Evolutionary conservation across 2,329 filamentous ascomycete species (phyloP).

Genomic region (Fusarium sambucinum): DNA sequence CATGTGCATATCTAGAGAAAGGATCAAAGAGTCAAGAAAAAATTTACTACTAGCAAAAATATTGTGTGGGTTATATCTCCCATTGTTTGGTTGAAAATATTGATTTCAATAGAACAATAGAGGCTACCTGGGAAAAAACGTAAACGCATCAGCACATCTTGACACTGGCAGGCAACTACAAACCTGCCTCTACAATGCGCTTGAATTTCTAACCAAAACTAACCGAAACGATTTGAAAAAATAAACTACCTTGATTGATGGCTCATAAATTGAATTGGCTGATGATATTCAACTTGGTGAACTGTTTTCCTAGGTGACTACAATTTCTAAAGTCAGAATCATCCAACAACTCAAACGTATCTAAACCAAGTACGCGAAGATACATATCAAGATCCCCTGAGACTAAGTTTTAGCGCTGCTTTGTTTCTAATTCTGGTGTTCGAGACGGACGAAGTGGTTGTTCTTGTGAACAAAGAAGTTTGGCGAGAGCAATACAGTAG

Average conservation of each 20-base stretch:
- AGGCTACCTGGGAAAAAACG: not conserved
- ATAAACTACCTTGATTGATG: not conserved
- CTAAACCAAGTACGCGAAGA: not conserved
- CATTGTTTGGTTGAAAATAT: slow-evolving; percentile 6
- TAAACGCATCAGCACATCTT: slow-evolving; percentile 11
- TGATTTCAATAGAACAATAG: slow-evolving; percentile 21
- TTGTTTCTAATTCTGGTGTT: slow-evolving; percentile 1
- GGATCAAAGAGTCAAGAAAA: not conserved
- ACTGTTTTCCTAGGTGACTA: not conserved
- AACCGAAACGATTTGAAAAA: not conserved
- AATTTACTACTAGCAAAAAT: not conserved
- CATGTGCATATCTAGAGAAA: not conserved
- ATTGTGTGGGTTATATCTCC: not conserved
- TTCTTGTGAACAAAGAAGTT: slow-evolving; percentile 29
- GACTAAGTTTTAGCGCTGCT: not conserved
- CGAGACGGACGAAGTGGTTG: slow-evolving; percentile 2
- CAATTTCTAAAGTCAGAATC: not conserved
- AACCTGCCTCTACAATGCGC: no score
- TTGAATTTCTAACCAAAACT: not conserved
- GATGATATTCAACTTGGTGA: not conserved
- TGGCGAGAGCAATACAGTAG: not conserved
- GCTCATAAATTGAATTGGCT: not conserved
- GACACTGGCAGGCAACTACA: slow-evolving; percentile 2
- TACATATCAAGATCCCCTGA: not conserved
- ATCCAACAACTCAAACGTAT: not conserved